These are phyloP conservation scores for Kuraishia cidri DNA, from an alignment of 805 yeast species.

Conservation along the genomic window DNA sequence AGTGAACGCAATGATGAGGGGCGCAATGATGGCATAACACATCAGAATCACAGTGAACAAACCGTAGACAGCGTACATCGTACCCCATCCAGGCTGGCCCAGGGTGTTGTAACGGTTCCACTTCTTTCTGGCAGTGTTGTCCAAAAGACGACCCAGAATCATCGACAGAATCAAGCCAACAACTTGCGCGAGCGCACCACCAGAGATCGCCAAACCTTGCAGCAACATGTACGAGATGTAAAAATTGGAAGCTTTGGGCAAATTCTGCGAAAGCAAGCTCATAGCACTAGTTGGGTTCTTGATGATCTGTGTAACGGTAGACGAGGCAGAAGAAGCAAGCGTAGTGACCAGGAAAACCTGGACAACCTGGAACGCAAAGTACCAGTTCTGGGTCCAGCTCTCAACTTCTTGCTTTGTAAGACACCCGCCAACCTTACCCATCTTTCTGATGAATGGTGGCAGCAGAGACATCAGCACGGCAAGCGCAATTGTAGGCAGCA, in stretches of 20 bases:
- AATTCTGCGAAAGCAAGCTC: constrained; percentile 59
- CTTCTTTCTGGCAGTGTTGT: constrained; percentile 84
- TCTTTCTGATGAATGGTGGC: constrained; percentile 72
- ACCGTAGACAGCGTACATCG: constrained; percentile 70
- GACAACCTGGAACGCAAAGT: constrained; percentile 64
- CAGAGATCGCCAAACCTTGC: constrained; percentile 71
- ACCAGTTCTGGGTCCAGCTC: constrained; percentile 80
- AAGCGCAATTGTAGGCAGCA: constrained; percentile 76
- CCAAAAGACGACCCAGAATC: constrained; percentile 62
- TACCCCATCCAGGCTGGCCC: constrained; percentile 71
- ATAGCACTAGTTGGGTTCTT: constrained; percentile 64
- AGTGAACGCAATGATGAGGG: constrained; percentile 63
- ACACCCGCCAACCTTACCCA: constrained; percentile 70
- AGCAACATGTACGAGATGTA: constrained; percentile 76
- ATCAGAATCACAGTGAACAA: constrained; percentile 65
- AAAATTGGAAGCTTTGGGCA: constrained; percentile 89
- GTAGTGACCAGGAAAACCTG: constrained; percentile 69
- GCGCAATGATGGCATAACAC: constrained; percentile 73
- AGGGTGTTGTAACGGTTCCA: constrained; percentile 70
- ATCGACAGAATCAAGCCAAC: constrained; percentile 66
- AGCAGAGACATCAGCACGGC: constrained; percentile 79
- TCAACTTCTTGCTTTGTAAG: constrained; percentile 69
- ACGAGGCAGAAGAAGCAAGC: constrained; percentile 61
- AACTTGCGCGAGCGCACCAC: constrained; percentile 70
- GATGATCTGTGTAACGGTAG: constrained; percentile 54